Evolutionary conservation across 2,329 filamentous ascomycete genomes (phyloP), one percentile per base, ranked within the genome.

Genomic region (Trichoderma cornu-damae): DNA sequence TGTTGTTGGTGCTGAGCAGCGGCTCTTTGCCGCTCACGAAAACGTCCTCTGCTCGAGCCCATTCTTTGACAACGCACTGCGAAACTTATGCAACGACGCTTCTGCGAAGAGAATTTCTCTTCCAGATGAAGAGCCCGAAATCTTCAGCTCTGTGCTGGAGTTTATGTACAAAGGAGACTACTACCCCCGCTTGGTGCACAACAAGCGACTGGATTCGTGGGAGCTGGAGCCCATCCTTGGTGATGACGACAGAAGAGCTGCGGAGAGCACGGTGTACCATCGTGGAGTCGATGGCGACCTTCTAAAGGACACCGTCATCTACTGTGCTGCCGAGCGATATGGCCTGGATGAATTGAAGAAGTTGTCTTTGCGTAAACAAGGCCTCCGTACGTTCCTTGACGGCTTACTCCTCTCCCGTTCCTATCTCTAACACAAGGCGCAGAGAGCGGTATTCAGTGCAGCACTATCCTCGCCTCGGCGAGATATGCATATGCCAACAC

Each of bases 81-180:
- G 70, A 57, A 71, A 67, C 59, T 63, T 66, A 11, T 72, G 69
- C 63, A 68, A 69, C 62, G 71, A 73, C 49, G 61, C 66, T 20
- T 56, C 67, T 4, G 66, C 68, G 68, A 91, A 90, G 74, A 85
- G 87, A 55, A 87, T 96, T 69, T 81, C 87, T 51, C 82, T 96
- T 2, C 87, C 90, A 1, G 85, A 93, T 60, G 92, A 96, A 72
- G 87, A 92, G 65, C 90, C 92, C 18, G 90, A 96, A 70, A 87
- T 96, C 67, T 92, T 96, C 72, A 95, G 90, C 6, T 91, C 88
- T 5, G 81, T 96, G 9, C 84, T 96, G 57, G 92, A 96, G 70
- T 96, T 88, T 65, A 84, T 96, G 57, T 95, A 95, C 81, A 95
- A 95, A 74, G 91, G 91, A 62, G 92, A 96, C 73, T 96, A 96